Percentiles rank a stretch among this genome's conserved stretches.
phyloP scores from a whole-genome alignment of 805 yeast genomes.

The Kregervanrija pseudodelftensis region DNA sequence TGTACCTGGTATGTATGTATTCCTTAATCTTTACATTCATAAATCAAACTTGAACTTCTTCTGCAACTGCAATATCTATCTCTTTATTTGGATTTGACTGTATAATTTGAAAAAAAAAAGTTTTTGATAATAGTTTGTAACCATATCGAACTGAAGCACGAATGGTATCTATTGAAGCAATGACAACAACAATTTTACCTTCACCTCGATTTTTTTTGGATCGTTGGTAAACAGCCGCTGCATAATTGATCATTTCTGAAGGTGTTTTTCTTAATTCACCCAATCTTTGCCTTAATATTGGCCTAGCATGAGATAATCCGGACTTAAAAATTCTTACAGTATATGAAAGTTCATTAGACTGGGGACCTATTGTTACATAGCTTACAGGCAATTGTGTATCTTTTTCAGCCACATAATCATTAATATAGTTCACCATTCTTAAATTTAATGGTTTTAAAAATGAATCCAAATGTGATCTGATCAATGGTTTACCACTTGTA shows the following conservation, averaged over 20 bases:
- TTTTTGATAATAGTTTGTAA: constrained; percentile 4
- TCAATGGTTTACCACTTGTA: constrained; percentile 47
- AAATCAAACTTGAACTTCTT: no score
- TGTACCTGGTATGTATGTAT: no score
- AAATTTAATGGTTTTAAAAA: constrained; percentile 55
- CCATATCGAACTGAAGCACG: constrained; percentile 18
- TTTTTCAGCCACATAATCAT: constrained; percentile 36
- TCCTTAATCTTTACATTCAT: no score
- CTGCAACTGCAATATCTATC: neutral
- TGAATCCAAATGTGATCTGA: constrained; percentile 60
- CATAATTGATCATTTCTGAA: constrained; percentile 28
- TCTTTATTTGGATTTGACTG: neutral
- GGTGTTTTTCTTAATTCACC: constrained; percentile 29
- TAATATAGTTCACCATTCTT: constrained; percentile 38
- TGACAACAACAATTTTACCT: constrained; percentile 23
- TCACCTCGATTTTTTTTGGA: constrained; percentile 35
- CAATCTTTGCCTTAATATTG: constrained; percentile 26
- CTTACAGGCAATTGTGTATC: constrained; percentile 35
- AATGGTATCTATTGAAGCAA: constrained; percentile 27
- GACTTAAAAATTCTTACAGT: constrained; percentile 36
- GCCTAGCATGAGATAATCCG: constrained; percentile 32
- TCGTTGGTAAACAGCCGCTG: constrained; percentile 31
- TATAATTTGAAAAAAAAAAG: neutral
- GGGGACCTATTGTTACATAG: constrained; percentile 13
- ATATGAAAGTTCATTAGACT: constrained; percentile 51